Evolutionary conservation across 2,329 filamentous ascomycete genomes (phyloP).

Genomic region (Coniochaeta sp.): DNA sequence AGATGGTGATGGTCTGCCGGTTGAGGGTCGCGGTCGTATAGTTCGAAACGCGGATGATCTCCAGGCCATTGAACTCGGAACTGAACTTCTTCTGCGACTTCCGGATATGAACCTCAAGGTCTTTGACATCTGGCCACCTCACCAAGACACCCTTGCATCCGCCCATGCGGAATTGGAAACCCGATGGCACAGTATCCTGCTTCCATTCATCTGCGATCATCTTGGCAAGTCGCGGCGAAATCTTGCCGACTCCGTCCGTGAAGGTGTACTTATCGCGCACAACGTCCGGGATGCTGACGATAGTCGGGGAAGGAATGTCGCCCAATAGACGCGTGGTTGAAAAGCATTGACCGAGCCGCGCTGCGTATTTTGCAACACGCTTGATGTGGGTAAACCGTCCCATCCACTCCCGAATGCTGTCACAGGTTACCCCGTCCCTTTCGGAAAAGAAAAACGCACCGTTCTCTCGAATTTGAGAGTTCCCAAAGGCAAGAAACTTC

Average conservation of each 20-base stretch:
- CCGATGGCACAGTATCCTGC: conserved; percentile 61
- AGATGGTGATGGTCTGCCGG: conserved; percentile 80
- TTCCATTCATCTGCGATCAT: conserved; percentile 67
- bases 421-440: conserved; percentile 52
- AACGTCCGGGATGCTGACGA: conserved; percentile 63
- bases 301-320: conserved; percentile 51
- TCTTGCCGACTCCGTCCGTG: conserved; percentile 88
- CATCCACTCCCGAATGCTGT: conserved; percentile 79
- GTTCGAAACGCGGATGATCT: conserved; percentile 77
- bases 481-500: conserved; percentile 89
- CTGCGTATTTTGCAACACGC: conserved; percentile 82
- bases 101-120: conserved; percentile 68
- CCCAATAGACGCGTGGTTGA: conserved; percentile 78
- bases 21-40: conserved; percentile 78
- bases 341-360: conserved; percentile 88
- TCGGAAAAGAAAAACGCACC: conserved; percentile 90
- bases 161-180: conserved; percentile 86
- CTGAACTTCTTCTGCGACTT: conserved; percentile 85
- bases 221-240: conserved; percentile 70
- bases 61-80: conserved; percentile 62
- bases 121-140: conserved; percentile 61
- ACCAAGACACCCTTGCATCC: conserved; percentile 87
- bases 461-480: conserved; percentile 88
- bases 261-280: conserved; percentile 64
- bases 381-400: conserved; percentile 76